Base-by-base conservation (phyloP, 495 filamentous ascomycete species). In the Podospora didyma region DNA sequence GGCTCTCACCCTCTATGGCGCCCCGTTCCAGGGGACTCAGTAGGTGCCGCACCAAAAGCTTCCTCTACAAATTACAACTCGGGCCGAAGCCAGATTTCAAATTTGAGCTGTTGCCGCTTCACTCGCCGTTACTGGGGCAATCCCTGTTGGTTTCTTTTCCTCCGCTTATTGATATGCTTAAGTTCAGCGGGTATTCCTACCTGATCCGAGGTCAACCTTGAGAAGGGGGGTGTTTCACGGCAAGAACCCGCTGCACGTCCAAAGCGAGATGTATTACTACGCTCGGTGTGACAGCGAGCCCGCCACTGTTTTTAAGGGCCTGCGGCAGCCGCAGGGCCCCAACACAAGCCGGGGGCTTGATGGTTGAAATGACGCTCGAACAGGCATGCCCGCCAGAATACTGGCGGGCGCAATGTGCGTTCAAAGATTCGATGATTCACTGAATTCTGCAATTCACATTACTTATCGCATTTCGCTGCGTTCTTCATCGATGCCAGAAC, bases 101-200 rank as follows among this genome's bases (percentile, higher is more conserved):
- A 41, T 41, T 41, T 41, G 37, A 41, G 37, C 37, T 41, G 37
- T 41, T 41, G 37, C 37, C 37, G 37, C 37, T 41, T 41, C 37
- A 41, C 37, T 41, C 37, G 37, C 37, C 37, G 37, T 41, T 41
- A 41, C 79, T 84, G 69, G 75, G 79, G 80, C 76, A 85, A 86
- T 84, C 78, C 78, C 78, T 81, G 79, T 85, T 85, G 79, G 82
- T 85, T 86, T 86, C 80, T 86, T 85, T 84, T 83, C 79, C 79
- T 84, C 78, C 77, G 78, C 80, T 86, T 85, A 86, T 85, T 86
- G 79, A 86, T 86, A 86, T 86, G 79, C 82, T 85, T 85, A 86
- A 85, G 80, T 85, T 85, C 77, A 85, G 81, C 78, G 78, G 79
- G 82, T 86, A 84, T 79, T 77, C 79, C 79, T 82, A 81, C 78